Percentiles rank a stretch among this genome's conserved stretches.
These are phyloP conservation scores for Aspergillus pseudonomiae DNA, from an alignment of 2,329 filamentous ascomycete species.

Conservation along the genomic window DNA sequence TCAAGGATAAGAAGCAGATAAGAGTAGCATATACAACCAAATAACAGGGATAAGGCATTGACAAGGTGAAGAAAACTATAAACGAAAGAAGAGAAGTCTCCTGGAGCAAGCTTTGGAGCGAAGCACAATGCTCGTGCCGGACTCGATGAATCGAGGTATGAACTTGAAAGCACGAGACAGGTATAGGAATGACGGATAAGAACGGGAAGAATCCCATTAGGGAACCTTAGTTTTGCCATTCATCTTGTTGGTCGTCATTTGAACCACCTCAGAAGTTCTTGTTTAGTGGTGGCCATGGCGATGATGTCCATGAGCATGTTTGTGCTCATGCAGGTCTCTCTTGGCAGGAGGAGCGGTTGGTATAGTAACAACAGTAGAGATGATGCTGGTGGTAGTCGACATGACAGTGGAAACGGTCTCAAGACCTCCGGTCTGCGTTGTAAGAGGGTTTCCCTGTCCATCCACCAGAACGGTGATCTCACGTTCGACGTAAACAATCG, in stretches of 20 bases:
- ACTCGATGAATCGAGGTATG: neutral
- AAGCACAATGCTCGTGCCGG: neutral
- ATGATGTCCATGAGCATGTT: slow-evolving; percentile 28
- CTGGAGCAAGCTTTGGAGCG: neutral
- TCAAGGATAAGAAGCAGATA: slow-evolving; percentile 18
- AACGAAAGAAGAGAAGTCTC: slow-evolving; percentile 3
- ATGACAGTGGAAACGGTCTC: slow-evolving; percentile 29
- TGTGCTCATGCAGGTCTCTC: slow-evolving; percentile 20
- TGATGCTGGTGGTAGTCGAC: slow-evolving; percentile 25
- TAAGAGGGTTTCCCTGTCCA: slow-evolving; percentile 25
- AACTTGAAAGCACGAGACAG: neutral
- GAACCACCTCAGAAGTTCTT: neutral
- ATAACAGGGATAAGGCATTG: slow-evolving; percentile 13
- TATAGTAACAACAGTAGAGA: slow-evolving; percentile 28
- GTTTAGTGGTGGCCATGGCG: slow-evolving; percentile 22
- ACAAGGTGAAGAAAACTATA: slow-evolving; percentile 10
- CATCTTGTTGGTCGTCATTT: slow-evolving; percentile 1
- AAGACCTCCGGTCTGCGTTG: slow-evolving; percentile 28
- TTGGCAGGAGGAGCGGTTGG: slow-evolving; percentile 23
- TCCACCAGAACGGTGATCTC: slow-evolving; percentile 34
- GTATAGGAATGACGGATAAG: neutral
- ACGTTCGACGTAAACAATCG: slow-evolving; percentile 34
- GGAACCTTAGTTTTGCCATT: neutral
- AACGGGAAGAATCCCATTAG: neutral
- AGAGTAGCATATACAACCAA: slow-evolving; percentile 20